phyloP scores from a whole-genome alignment of 371 early-diverging fungal genomes.

The Nematocida major region DNA sequence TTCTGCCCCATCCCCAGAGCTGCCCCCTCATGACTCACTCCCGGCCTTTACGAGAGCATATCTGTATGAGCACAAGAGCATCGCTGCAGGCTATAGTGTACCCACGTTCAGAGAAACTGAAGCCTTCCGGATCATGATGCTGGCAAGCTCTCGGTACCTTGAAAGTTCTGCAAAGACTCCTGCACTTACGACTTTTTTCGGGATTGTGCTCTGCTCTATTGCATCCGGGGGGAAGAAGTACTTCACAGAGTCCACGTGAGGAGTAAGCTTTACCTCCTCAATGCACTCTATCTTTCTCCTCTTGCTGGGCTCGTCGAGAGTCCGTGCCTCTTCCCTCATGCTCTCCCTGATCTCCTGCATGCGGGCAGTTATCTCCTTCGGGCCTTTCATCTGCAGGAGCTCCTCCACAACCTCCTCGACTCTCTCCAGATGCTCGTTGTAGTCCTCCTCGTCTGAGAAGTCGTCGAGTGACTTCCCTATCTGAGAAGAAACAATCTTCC shows the following conservation, averaged over 20 bases:
- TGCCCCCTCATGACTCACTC: no score
- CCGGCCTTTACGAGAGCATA: neutral
- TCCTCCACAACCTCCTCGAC: constrained; percentile 61
- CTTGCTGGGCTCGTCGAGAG: neutral
- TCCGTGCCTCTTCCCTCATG: neutral
- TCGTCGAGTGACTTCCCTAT: constrained; percentile 53
- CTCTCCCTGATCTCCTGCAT: constrained; percentile 52
- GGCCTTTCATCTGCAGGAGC: constrained; percentile 55
- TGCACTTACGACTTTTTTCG: neutral
- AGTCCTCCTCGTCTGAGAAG: constrained; percentile 53
- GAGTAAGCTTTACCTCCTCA: neutral
- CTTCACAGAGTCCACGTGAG: neutral
- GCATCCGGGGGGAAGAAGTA: constrained; percentile 23
- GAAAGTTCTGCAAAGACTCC: neutral
- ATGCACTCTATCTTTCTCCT: constrained; percentile 28
- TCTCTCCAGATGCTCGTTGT: constrained; percentile 64
- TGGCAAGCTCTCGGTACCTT: neutral
- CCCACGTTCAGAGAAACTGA: constrained; percentile 4
- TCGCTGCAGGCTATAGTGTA: no score
- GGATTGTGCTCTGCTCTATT: constrained; percentile 29
- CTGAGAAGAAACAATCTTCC: constrained; percentile 53
- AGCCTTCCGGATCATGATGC: constrained; percentile 7
- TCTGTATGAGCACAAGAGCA: no score
- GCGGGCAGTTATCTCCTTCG: constrained; percentile 46
- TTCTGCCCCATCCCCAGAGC: neutral